Evolutionary conservation across 768 basidiomycete species (phyloP).

Genomic region (Goffeauzyma gilvescens): DNA sequence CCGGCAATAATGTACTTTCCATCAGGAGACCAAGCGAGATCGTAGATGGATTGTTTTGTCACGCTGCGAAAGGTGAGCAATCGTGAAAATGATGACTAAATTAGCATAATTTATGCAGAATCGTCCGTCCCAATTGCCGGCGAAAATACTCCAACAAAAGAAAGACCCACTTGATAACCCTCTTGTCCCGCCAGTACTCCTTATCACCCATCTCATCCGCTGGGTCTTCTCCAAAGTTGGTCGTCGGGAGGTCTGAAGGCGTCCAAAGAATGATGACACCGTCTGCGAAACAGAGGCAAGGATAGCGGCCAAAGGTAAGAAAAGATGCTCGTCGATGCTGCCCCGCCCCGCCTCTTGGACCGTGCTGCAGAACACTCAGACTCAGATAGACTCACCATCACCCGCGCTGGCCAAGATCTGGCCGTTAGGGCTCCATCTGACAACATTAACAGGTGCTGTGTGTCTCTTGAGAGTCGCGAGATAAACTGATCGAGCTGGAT

Average conservation of each 20-base stretch:
- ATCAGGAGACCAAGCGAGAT: conserved; percentile 89
- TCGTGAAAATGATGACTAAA: not conserved
- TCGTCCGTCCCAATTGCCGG: no score
- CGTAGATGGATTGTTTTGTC: conserved; percentile 90
- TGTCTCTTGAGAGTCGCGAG: conserved; percentile 83
- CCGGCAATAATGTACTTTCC: conserved; percentile 90
- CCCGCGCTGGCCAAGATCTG: conserved; percentile 89
- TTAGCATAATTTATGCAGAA: no score
- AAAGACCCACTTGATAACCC: conserved; percentile 52
- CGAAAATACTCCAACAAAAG: not conserved
- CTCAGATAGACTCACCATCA: conserved; percentile 48
- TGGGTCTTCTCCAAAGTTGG: conserved; percentile 63
- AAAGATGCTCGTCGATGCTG: not conserved
- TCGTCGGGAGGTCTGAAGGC: conserved; percentile 51
- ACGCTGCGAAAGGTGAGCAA: conserved; percentile 40
- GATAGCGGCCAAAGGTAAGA: not conserved
- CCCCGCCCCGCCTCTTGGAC: no score
- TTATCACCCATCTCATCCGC: conserved; percentile 73
- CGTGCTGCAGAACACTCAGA: no score
- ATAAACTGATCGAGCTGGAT: conserved; percentile 81
- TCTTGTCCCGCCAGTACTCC: conserved; percentile 77
- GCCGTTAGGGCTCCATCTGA: conserved; percentile 89
- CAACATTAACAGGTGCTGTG: conserved; percentile 87
- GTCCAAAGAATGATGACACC: conserved; percentile 97
- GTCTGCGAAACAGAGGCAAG: no score